phyloP scores from a whole-genome alignment of 2,329 filamentous ascomycete genomes.

The Pseudogymnoascus destructans region DNA sequence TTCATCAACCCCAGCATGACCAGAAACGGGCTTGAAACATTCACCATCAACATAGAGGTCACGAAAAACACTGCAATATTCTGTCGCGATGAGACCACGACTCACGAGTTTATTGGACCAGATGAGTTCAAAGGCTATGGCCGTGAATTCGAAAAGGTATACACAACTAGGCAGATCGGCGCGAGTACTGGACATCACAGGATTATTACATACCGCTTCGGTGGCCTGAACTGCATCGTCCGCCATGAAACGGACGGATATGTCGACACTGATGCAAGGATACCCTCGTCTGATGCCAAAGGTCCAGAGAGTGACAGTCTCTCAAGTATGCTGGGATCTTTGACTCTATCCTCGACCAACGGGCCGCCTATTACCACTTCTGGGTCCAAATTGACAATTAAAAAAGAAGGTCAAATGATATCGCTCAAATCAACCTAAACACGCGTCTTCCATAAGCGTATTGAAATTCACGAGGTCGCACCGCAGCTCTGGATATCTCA shows the following conservation, averaged over 20 bases:
- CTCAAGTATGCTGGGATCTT: constrained; percentile 17
- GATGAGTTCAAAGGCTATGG: constrained; percentile 31
- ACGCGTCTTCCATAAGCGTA: constrained; percentile 24
- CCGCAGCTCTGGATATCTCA: constrained; percentile 35
- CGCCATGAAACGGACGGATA: constrained; percentile 34
- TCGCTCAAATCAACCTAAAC: constrained; percentile 30
- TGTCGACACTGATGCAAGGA: constrained; percentile 15
- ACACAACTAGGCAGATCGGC: constrained; percentile 27
- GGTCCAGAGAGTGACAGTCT: constrained; percentile 16
- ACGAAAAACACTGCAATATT: constrained; percentile 29
- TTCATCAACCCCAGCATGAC: constrained; percentile 28
- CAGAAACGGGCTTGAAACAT: constrained; percentile 24
- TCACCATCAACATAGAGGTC: constrained; percentile 32
- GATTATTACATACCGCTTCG: constrained; percentile 33
- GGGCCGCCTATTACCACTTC: background rate
- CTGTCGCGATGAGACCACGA: constrained; percentile 25
- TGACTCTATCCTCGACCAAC: constrained; percentile 20
- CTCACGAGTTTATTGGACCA: constrained; percentile 23
- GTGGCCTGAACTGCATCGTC: constrained; percentile 30
- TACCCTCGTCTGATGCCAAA: constrained; percentile 1
- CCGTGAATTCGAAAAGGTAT: constrained; percentile 34
- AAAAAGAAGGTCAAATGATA: constrained; percentile 24
- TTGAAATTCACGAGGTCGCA: constrained; percentile 28
- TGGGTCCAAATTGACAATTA: constrained; percentile 24
- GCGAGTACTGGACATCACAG: constrained; percentile 34